Base-by-base conservation (phyloP, 768 basidiomycete genomes). In the Suillus variegatus region DNA sequence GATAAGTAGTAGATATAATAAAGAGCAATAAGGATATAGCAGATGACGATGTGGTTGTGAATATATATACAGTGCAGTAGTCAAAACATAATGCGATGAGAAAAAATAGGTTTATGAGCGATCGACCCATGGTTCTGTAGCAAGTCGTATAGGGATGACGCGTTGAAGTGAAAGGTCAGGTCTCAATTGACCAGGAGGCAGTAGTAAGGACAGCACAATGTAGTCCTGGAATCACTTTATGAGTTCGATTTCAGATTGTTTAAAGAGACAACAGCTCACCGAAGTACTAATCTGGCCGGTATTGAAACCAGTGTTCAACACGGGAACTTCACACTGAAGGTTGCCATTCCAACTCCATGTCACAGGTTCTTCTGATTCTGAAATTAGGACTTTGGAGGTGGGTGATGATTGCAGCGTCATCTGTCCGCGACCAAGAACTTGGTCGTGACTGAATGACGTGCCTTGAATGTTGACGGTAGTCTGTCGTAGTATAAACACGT, bases 271-370 rank as follows among this genome's bases (percentile, higher is more conserved):
- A 3, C 35, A 35, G 66, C 77, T 69, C 63, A 87, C 88, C 81
- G 82, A 84, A 63, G 89, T 82, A 41, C 78, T 71, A 44, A 88
- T 72, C 55, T 80, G 78, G 1, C 78, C 79, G 3, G 82, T 80
- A n/a, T 67, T 72, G 75, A 91, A 91, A 9, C 85, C 79, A 60
- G 85, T 82, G 57, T 78, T 79, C 18, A 74, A 73, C 36, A 84
- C 72, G 35, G 82, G 74, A 13, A 71, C 71, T 4, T 79, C 74
- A 61, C 80, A 76, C 18, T 73, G 73, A 20, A 90, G 71, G 67
- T 85, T 82, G 18, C 90, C 89, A 66, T 86, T 86, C 84, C 88
- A 92, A 70, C 88, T 88, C 6, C 86, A 71, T 63, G 82, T 79
- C 46, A 75, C 76, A 38, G 78, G 74, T 32, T 72, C 64, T 56